Base-by-base conservation (phyloP, 768 basidiomycete genomes). In the Lentinula sp. region DNA sequence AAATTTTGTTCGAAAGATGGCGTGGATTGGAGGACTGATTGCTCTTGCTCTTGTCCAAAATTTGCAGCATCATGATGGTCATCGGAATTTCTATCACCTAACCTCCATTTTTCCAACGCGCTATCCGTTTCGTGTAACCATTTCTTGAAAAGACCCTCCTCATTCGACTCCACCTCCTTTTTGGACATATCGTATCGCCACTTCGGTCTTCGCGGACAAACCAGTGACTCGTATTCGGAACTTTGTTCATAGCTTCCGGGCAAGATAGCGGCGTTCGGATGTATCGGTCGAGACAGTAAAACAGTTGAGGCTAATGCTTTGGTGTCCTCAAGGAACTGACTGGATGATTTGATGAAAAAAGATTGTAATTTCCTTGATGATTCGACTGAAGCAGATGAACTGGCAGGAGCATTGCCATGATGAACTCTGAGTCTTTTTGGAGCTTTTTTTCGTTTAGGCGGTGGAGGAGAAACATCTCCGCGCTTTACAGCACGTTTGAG, bases 181-280 rank as follows among this genome's bases (percentile, higher is more conserved):
- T 96, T 98, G 43, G 86, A 80, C 86, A 90, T 89, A 23, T 90
- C 87, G 70, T 85, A 92, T 18, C 83, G 77, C 91, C 95, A 97
- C 70, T 88, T 93, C 3, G 95, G 95, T 61, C 95, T 71, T 63
- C 74, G 82, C 16, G 92, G 92, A 67, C 81, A 83, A 40, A 71
- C 70, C 65, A 83, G 70, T 6, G 54, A 51, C 1, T 64, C 66
- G 10, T 9, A 18, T 4, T 42, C 18, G 15, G 55, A 9, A 28
- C 60, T 43, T 54, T 60, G 43, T 63, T 66, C 23, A 63, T 69
- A 48, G 42, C 62, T 59, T 55, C 65, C 62, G 34, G 72, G 66
- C 61, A 80, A 76, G 53, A 83, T 65, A 3, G 78, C 73, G 8
- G 67, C 68, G 18, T 73, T 69, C 57, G 68, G 52, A 11, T 76